Conservation (phyloP, 2,329 filamentous ascomycete genomes). For the Dothidotthia symphoricarpi region DNA sequence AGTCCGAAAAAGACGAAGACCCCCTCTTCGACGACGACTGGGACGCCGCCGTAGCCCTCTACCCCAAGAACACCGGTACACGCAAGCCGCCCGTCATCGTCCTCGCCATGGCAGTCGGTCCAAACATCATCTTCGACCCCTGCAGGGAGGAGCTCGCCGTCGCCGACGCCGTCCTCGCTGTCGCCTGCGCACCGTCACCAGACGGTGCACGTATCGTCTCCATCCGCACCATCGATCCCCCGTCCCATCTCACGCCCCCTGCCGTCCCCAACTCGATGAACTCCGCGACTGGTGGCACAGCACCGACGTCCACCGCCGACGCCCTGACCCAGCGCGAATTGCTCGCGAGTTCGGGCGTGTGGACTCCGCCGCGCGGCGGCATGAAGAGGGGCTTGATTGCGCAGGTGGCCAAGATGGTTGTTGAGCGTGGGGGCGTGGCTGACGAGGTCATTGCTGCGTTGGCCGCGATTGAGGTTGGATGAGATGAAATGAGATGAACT, state of each 20-base stretch:
- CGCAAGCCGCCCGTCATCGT: slow-evolving; percentile 80
- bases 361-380: slow-evolving; percentile 82
- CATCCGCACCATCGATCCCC: slow-evolving; percentile 51
- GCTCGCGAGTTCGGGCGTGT: slow-evolving; percentile 66
- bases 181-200: slow-evolving; percentile 62
- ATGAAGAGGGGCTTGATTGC: slow-evolving; percentile 72
- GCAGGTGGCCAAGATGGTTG: slow-evolving; percentile 71
- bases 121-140: slow-evolving; percentile 93
- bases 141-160: slow-evolving; percentile 88
- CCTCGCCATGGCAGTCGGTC: slow-evolving; percentile 79
- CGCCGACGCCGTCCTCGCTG: slow-evolving; percentile 81
- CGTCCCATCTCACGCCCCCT: slow-evolving; percentile 49
- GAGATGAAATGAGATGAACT: slow-evolving; percentile 15
- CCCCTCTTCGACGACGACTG: slow-evolving; percentile 98
- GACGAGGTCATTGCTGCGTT: slow-evolving; percentile 83
- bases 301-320: slow-evolving; percentile 40
- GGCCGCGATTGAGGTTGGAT: slow-evolving; percentile 63
- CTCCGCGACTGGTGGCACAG: slow-evolving; percentile 45
- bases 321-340: slow-evolving; percentile 52
- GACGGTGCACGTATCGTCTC: slow-evolving; percentile 42
- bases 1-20: slow-evolving; percentile 90
- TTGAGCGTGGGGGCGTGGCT: slow-evolving; percentile 75
- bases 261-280: slow-evolving; percentile 51
- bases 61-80: slow-evolving; percentile 51
- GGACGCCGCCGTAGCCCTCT: slow-evolving; percentile 77